Evolutionary conservation across 257 asterid genomes (phyloP), one percentile per base, ranked within the genome.

Genomic region (Echites panduratus): DNA sequence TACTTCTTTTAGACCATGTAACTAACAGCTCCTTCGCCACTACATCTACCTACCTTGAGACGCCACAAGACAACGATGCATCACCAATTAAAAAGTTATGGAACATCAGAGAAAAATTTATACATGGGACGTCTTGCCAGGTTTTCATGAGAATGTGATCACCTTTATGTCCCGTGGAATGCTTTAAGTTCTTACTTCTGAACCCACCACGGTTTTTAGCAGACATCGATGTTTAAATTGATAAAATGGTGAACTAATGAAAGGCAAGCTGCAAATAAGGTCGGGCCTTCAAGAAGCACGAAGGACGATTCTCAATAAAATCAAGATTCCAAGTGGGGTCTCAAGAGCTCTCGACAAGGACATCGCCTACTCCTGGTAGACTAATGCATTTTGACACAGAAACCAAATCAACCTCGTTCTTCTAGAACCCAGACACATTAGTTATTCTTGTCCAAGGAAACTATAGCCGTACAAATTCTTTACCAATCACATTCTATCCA

Each of bases 361-460:
- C 72, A 14, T 47, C 54, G 13, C 54, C 35, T 4, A 43, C 43
- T 11, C 27, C 20, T 32, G 38, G 9, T 13, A 9, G 7, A 24
- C 71, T 70, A 29, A 53, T 74, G 68, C 71, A 11, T 35, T 54
- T 35, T 27, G 70, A 73, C 35, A 57, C 76, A 76, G 47, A 41
- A 13, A 8, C 67, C 54, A 41, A 19, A 57, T 53, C 53, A 48
- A 52, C 66, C 7, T 70, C 44, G 62, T 32, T 48, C 47, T 73
- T n/a, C 63, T 50, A 73, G 71, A 67, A 32, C 47, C 68, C 80
- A 73, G 19, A 73, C 47, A 43, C 35, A 69, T 62, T 32, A 62
- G 66, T 68, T 66, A 12, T n/a, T 20, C 69, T 43, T 52, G 75
- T 71, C 78, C 72, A 54, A 59, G 54, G 24, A 53, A 75, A 64